Percentiles rank a stretch among this genome's conserved stretches.
These are phyloP conservation scores for Myxozyma sirexii DNA, from an alignment of 805 yeast genomes.

Conservation along the genomic window DNA sequence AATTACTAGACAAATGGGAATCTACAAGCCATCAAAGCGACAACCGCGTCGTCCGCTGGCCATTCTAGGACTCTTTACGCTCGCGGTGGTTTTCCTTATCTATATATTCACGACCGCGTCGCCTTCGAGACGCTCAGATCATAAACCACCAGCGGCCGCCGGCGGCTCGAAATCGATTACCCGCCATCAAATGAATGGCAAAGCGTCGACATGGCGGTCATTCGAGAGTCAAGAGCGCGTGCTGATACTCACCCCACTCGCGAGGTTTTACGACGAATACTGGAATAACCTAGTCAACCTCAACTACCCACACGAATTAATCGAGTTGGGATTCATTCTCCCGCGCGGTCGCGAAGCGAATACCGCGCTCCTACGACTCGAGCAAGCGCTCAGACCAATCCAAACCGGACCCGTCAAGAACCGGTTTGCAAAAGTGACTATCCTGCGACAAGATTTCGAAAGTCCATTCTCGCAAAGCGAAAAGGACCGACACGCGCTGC, in stretches of 20 bases:
- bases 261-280: conserved; percentile 79
- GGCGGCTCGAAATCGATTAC: conserved; percentile 31
- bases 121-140: not conserved
- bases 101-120: conserved; percentile 13
- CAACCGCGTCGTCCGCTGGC: no score
- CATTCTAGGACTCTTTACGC: not conserved
- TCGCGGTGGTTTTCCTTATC: conserved; percentile 11
- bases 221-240: conserved; percentile 78
- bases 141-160: conserved; percentile 23
- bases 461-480: conserved; percentile 75
- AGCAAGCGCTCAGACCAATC: conserved; percentile 69
- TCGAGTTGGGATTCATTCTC: conserved; percentile 88
- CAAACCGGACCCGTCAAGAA: conserved; percentile 67
- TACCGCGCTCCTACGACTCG: conserved; percentile 68
- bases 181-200: conserved; percentile 80
- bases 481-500: conserved; percentile 74
- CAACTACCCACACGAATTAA: conserved; percentile 78
- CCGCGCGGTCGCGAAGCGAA: conserved; percentile 87
- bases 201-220: conserved; percentile 72
- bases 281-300: conserved; percentile 81
- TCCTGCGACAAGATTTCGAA: conserved; percentile 83
- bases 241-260: conserved; percentile 85
- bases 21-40: conserved; percentile 6
- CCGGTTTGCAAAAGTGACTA: conserved; percentile 80
- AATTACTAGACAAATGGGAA: no score